These are phyloP conservation scores for Acanthamoeba sp. DNA, from an alignment of 208 protist genomes.

Conservation along the genomic window DNA sequence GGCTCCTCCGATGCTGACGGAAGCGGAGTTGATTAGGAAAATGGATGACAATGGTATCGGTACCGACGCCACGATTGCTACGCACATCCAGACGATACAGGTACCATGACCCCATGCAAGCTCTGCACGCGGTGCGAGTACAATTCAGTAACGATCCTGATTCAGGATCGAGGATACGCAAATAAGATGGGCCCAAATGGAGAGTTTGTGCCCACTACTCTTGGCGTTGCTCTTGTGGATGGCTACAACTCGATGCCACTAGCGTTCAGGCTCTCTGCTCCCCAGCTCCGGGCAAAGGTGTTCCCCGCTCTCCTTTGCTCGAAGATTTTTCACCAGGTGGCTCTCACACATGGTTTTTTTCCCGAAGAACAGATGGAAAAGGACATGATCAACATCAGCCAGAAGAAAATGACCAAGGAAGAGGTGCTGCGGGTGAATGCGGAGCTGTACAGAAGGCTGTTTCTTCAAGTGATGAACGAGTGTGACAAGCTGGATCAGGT, in stretches of 20 bases:
- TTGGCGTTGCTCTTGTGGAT: conserved; percentile 48
- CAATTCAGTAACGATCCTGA: background rate
- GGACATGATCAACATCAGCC: conserved; percentile 62
- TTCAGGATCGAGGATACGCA: conserved; percentile 51
- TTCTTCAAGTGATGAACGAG: background rate
- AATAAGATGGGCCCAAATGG: background rate
- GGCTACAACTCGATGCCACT: conserved; percentile 64
- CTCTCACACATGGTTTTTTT: background rate
- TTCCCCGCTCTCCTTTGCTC: background rate
- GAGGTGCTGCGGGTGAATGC: conserved; percentile 48
- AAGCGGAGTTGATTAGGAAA: conserved; percentile 97
- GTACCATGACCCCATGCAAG: background rate
- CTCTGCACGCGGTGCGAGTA: background rate
- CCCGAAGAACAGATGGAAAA: conserved; percentile 17
- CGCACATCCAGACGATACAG: conserved; percentile 96
- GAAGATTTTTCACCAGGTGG: background rate
- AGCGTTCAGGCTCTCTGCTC: conserved; percentile 18
- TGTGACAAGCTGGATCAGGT: conserved; percentile 59
- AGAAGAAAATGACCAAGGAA: background rate
- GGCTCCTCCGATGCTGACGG: conserved; percentile 96
- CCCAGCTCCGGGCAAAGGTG: conserved; percentile 56
- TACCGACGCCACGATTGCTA: conserved; percentile 99
- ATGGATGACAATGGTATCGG: conserved; percentile 99
- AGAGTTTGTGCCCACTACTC: conserved; percentile 48
- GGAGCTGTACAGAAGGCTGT: conserved; percentile 16